Evolutionary conservation across 768 basidiomycete species (phyloP).

Genomic region (Nidula microcarpa): DNA sequence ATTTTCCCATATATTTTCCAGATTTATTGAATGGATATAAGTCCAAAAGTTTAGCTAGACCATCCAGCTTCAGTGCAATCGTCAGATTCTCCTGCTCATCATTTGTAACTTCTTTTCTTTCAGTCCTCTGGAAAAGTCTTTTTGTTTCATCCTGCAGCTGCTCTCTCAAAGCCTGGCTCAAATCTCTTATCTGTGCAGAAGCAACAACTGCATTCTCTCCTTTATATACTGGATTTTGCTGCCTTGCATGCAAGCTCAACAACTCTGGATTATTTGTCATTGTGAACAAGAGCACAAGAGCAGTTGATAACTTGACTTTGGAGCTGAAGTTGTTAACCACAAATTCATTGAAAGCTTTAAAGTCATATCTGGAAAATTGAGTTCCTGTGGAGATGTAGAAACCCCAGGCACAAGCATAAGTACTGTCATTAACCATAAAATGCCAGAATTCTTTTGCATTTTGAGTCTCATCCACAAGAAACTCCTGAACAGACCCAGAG

Average conservation of each 20-base stretch:
- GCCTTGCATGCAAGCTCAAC: background rate
- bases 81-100: background rate
- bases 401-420: background rate
- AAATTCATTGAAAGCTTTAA: constrained; percentile 1
- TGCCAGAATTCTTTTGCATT: too few relatives aligned
- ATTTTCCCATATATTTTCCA: background rate
- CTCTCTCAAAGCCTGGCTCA: background rate
- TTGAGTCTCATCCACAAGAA: too few relatives aligned
- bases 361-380: background rate
- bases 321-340: constrained; percentile 1
- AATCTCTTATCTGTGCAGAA: background rate
- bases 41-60: background rate
- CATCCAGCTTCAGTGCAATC: background rate
- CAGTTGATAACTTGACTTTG: background rate
- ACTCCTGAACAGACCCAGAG: too few relatives aligned
- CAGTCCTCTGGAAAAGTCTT: background rate
- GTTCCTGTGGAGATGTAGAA: background rate
- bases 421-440: background rate
- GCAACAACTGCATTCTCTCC: background rate
- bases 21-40: background rate
- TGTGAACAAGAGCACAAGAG: background rate
- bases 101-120: background rate
- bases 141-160: background rate
- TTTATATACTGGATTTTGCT: background rate
- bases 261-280: constrained; percentile 1